Percentiles rank a stretch among this genome's conserved stretches.
Conservation (phyloP, 176 grass and related monocot genomes). For the Cenchrus fungigraminus region DNA sequence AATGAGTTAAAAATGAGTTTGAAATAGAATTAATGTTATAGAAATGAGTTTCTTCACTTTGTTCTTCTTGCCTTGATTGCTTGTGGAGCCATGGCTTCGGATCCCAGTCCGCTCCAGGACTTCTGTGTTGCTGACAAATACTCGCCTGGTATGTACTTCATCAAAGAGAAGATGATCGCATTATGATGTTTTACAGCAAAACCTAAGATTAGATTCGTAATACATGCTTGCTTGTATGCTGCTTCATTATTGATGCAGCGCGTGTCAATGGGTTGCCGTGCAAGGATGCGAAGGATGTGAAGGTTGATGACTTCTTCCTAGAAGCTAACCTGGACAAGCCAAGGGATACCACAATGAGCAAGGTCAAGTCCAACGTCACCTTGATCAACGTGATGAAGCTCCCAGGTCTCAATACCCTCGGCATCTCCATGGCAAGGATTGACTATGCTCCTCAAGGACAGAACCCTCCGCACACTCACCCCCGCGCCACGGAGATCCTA, state of each 20-base stretch:
- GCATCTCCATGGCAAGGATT: slow-evolving; percentile 29
- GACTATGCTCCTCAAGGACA: slow-evolving; percentile 2
- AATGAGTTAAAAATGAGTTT: too few species aligned
- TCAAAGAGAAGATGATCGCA: neutral
- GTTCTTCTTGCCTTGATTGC: slow-evolving; percentile 11
- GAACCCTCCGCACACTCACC: slow-evolving; percentile 48
- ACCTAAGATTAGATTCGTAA: neutral
- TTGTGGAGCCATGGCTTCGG: neutral
- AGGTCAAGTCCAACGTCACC: slow-evolving; percentile 17
- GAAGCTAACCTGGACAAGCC: slow-evolving; percentile 4
- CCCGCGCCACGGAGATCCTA: slow-evolving; percentile 31
- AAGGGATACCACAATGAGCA: neutral
- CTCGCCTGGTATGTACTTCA: neutral
- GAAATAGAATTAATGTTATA: too few species aligned
- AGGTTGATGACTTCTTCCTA: slow-evolving; percentile 11
- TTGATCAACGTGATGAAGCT: slow-evolving; percentile 2
- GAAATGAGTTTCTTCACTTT: neutral
- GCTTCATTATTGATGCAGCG: neutral
- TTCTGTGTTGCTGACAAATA: slow-evolving; percentile 16
- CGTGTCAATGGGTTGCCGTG: slow-evolving; percentile 19
- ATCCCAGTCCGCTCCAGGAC: neutral
- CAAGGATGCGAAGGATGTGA: neutral
- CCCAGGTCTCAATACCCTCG: slow-evolving; percentile 1
- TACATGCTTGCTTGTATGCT: too few species aligned
- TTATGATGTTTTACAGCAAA: neutral